Conservation (phyloP, 306 rosid genomes). For the Mimosa bimucronata region DNA sequence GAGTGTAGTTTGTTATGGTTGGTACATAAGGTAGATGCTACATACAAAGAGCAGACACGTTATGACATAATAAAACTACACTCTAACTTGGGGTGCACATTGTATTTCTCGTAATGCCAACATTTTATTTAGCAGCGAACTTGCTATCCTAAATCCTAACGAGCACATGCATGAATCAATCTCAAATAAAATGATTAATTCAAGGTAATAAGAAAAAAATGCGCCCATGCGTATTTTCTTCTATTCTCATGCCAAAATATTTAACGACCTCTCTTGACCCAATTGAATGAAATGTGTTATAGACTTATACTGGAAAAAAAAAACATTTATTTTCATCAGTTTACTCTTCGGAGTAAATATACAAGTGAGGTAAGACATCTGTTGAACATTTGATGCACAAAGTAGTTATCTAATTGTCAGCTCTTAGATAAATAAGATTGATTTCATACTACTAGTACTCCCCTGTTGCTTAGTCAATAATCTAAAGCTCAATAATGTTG, state of each 20-base stretch:
- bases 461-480: slow-evolving; percentile 16
- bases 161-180: background rate
- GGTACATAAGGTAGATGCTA: slow-evolving; percentile 87
- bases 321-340: background rate
- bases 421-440: background rate
- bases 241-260: slow-evolving; percentile 2
- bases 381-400: background rate
- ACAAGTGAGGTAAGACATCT: background rate
- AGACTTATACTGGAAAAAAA: slow-evolving; percentile 1
- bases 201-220: background rate
- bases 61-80: slow-evolving; percentile 20
- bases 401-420: background rate
- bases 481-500: background rate
- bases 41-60: slow-evolving; percentile 41
- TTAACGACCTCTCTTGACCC: background rate
- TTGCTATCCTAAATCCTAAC: background rate
- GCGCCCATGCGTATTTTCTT: background rate
- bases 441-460: background rate
- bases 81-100: background rate
- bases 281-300: too few relatives aligned
- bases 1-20: slow-evolving; percentile 96
- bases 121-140: background rate
- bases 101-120: background rate
- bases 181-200: background rate
- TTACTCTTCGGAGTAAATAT: background rate